phyloP scores from a whole-genome alignment of 306 rosid species.

The Hylodesmum podocarpum region DNA sequence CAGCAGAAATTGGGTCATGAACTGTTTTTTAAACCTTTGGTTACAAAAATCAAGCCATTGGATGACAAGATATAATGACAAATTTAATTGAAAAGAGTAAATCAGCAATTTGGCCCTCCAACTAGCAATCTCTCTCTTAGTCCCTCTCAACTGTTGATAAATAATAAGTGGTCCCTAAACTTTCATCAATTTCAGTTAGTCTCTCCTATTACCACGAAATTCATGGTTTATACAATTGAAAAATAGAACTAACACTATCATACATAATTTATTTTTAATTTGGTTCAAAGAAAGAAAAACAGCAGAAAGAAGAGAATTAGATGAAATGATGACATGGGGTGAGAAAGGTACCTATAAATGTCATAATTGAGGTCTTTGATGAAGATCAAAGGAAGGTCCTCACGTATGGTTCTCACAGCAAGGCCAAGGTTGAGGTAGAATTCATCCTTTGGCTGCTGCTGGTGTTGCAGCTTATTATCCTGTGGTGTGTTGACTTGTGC shows the following conservation, averaged over 20 bases:
- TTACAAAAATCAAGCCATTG: background rate
- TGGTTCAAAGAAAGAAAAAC: background rate
- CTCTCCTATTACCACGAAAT: no score
- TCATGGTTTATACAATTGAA: no score
- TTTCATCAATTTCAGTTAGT: no score
- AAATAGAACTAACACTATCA: no score
- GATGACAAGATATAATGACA: background rate
- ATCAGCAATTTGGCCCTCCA: no score
- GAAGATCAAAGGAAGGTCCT: slow-evolving; percentile 78
- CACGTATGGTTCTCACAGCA: slow-evolving; percentile 90
- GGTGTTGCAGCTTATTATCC: slow-evolving; percentile 46
- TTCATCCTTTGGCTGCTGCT: slow-evolving; percentile 55
- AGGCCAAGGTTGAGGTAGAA: slow-evolving; percentile 87
- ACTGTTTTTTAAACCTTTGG: no score
- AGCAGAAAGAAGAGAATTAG: background rate
- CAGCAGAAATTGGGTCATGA: no score
- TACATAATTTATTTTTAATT: background rate
- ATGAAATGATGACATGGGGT: background rate
- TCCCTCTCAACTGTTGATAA: no score
- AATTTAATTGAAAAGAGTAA: background rate
- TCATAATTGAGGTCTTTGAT: slow-evolving; percentile 82
- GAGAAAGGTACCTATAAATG: slow-evolving; percentile 70
- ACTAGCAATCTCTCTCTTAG: no score
- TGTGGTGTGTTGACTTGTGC: slow-evolving; percentile 54
- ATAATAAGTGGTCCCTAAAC: no score